Evolutionary conservation across 2,329 filamentous ascomycete species (phyloP).

Genomic region (Orbilia oligospora): DNA sequence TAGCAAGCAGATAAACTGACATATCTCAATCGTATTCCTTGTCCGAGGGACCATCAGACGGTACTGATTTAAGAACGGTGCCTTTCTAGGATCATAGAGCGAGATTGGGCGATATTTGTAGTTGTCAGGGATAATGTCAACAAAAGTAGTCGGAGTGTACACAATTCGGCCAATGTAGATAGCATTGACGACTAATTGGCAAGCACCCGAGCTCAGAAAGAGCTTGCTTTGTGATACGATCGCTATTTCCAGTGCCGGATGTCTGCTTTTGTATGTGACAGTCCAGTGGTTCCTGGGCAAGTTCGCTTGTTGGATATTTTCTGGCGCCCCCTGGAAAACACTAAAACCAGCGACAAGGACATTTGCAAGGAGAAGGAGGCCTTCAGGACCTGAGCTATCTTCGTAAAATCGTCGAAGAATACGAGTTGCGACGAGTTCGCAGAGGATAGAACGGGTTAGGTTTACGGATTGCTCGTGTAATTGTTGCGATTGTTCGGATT

Average conservation of each 20-base stretch:
- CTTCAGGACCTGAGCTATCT: slow-evolving; percentile 78
- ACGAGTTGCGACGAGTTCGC: slow-evolving; percentile 83
- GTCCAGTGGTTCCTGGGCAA: slow-evolving; percentile 68
- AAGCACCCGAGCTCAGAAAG: slow-evolving; percentile 82
- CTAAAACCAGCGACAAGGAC: slow-evolving; percentile 87
- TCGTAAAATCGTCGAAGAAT: slow-evolving; percentile 84
- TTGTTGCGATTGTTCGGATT: slow-evolving; percentile 81
- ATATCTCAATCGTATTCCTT: slow-evolving; percentile 80
- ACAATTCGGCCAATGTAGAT: slow-evolving; percentile 85
- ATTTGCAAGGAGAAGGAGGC: slow-evolving; percentile 81
- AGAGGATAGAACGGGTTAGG: slow-evolving; percentile 81
- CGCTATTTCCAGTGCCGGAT: slow-evolving; percentile 83
- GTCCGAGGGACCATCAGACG: slow-evolving; percentile 85
- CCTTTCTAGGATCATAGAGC: slow-evolving; percentile 82
- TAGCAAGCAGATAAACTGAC: slow-evolving; percentile 80
- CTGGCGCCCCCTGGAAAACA: slow-evolving; percentile 85
- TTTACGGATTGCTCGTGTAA: slow-evolving; percentile 86
- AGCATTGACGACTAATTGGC: slow-evolving; percentile 84
- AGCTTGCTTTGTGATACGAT: slow-evolving; percentile 86
- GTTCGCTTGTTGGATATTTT: slow-evolving; percentile 75
- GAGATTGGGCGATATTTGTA: slow-evolving; percentile 88
- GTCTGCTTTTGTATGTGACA: slow-evolving; percentile 67
- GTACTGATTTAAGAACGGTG: slow-evolving; percentile 85
- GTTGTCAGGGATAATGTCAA: slow-evolving; percentile 86
- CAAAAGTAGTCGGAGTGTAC: slow-evolving; percentile 84